Base-by-base conservation (phyloP, 176 grass and related monocot genomes). In the Pontederia paniculata region DNA sequence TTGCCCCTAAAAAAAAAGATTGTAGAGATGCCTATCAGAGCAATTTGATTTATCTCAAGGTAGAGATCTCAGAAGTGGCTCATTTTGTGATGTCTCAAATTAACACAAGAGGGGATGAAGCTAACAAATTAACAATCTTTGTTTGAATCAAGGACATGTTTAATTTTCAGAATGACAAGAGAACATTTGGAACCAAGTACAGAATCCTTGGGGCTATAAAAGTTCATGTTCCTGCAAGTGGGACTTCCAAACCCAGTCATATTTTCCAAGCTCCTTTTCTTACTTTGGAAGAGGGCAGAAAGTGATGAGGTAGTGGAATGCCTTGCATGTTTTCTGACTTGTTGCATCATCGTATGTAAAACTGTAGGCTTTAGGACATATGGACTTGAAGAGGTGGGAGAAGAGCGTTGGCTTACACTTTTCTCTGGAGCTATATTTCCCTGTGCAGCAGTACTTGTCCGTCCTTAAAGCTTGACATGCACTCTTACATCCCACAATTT, bases 301-400 rank as follows among this genome's bases (percentile, higher is more conserved):
- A 31, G 91, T 96, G 54, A 89, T 89, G 45, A 96, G 78, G 55
- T 96, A 96, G 12, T 86, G 50, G 2, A n/a, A 77, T 14, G 91
- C 91, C 79, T 71, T 89, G 74, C 91, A 96, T 11, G 73, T 79
- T 72, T 96, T 86, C 25, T 89, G 74, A 18, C 85, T 87, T 2
- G 73, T 70, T 5, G 77, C 46, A 52, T 89, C 85, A 45, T 96
- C 91, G 62, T 79, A 87, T 9, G 91, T 79, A 52, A 86, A 96
- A 62, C 85, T 96, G 67, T 96, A 96, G 0, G 91, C 91, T 46
- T 56, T 62, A 5, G 90, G 90, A 59, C 91, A 96, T 19, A 96
- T 80, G 15, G 85, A 77, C 82, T 96, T 89, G 86, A 96, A 96
- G 15, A 96, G 64, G 44, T 86, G 86, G 1, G 91, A 80, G 76